A percentile compares a stretch with the other conserved stretches of the same genome.
Evolutionary conservation across 768 basidiomycete genomes (phyloP).

Genomic region (Solioccasus polychromus): DNA sequence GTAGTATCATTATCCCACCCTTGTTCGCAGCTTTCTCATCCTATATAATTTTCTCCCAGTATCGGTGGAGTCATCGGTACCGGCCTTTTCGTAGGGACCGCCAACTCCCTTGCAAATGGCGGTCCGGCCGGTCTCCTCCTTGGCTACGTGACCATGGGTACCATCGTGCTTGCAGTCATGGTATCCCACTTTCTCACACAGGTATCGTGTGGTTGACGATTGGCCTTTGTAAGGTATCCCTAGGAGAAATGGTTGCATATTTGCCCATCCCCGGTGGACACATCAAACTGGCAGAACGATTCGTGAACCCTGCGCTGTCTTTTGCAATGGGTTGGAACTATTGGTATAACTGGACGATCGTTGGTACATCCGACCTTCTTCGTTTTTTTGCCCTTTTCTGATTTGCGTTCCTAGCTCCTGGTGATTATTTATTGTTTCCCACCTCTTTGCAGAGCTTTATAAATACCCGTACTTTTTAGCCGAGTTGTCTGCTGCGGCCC

Average conservation of each 20-base stretch:
- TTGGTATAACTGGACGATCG: slow-evolving; percentile 39
- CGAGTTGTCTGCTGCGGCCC: slow-evolving; percentile 47
- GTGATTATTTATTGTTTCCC: slow-evolving; percentile 11
- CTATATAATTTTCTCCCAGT: slow-evolving; percentile 35
- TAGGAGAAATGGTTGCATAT: slow-evolving; percentile 63
- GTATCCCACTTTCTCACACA: slow-evolving; percentile 30
- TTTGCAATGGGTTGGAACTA: slow-evolving; percentile 55
- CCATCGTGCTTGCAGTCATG: slow-evolving; percentile 73
- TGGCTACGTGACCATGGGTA: slow-evolving; percentile 64
- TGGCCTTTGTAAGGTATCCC: slow-evolving; percentile 47
- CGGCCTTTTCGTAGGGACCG: slow-evolving; percentile 71
- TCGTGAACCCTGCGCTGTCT: slow-evolving; percentile 73
- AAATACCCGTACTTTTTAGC: slow-evolving; percentile 20
- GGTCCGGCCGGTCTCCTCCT: slow-evolving; percentile 75
- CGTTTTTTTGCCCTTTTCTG: not conserved
- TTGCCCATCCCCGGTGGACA: slow-evolving; percentile 79
- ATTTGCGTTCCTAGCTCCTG: slow-evolving; percentile 17
- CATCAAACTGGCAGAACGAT: slow-evolving; percentile 78
- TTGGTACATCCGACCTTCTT: slow-evolving; percentile 10
- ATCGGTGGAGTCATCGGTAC: slow-evolving; percentile 58
- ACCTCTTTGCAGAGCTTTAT: not conserved
- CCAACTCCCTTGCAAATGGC: slow-evolving; percentile 45
- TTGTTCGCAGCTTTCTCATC: not conserved
- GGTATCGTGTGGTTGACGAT: not conserved
- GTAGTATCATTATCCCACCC: slow-evolving; percentile 26